These are phyloP conservation scores for Metschnikowia drakensbergensis DNA, from an alignment of 805 yeast species.

Conservation along the genomic window DNA sequence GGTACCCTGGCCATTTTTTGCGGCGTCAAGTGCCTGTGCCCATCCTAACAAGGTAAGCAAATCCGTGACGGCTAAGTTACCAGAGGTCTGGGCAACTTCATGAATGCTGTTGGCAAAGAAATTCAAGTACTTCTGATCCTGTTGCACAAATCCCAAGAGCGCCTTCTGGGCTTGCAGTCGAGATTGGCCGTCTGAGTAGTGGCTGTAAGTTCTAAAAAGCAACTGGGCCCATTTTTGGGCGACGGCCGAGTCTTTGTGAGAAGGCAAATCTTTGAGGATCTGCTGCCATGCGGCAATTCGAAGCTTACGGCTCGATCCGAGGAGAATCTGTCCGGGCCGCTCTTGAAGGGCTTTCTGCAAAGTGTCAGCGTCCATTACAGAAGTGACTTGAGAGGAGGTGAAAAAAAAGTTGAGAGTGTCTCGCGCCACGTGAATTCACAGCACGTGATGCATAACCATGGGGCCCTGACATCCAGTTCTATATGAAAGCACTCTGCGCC, in stretches of 20 bases:
- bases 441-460: background rate
- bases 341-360: constrained; percentile 15
- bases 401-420: constrained; percentile 1
- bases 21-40: constrained; percentile 26
- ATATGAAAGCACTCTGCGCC: too few species aligned
- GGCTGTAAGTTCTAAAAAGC: constrained; percentile 46
- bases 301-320: constrained; percentile 33
- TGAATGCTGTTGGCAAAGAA: constrained; percentile 39
- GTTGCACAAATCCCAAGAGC: constrained; percentile 34
- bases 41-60: constrained; percentile 56
- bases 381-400: background rate
- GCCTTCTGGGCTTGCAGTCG: constrained; percentile 39
- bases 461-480: too few species aligned
- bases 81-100: constrained; percentile 24
- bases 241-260: constrained; percentile 12
- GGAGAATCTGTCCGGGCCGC: constrained; percentile 20
- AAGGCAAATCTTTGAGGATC: constrained; percentile 23
- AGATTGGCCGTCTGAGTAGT: constrained; percentile 50
- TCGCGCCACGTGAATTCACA: background rate
- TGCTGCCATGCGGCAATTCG: constrained; percentile 34
- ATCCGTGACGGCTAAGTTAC: constrained; percentile 50
- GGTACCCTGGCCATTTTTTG: background rate
- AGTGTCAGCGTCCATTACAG: constrained; percentile 2
- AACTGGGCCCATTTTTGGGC: constrained; percentile 21
- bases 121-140: constrained; percentile 30